Evolutionary conservation across 2,329 filamentous ascomycete genomes (phyloP), one percentile per base, ranked within the genome.

Genomic region (Diaporthe humulicola): DNA sequence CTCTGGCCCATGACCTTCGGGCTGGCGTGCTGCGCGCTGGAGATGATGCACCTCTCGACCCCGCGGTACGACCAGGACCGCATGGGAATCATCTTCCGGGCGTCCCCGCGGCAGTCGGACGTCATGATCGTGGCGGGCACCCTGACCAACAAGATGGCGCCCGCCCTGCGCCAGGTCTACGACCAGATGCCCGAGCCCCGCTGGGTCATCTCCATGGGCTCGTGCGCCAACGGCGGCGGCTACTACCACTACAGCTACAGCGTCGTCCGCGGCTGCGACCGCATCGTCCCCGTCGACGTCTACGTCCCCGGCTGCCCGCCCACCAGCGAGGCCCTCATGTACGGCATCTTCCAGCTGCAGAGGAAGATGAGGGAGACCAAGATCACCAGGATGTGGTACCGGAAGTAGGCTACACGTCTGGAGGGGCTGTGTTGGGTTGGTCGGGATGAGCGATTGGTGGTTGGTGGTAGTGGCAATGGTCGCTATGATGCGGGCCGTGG

Each of bases 101-200:
- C 91, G 28, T 92, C 90, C 0, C 91, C 91, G 0, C 87, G 91
- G 60, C 91, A 93, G 78, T 94, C 94, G 76, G 95, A 98, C 84
- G 93, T 97, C 78, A 97, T 98, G 95, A 97, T 98, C 80, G 95
- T 98, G 30, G 95, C 95, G 36, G 95, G 95, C 75, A 98, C 95
- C 40, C 90, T 98, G 76, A 97, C 95, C 79, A 98, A 98, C 89
- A 98, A 98, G 88, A 98, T 98, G 95, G 95, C 95, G 1, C 95
- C 95, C 2, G 95, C 95, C 45, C 87, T 98, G 81, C 90, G 95
- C 84, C 94, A 97, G 86, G 93, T 97, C 76, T 98, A 98, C 87
- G 95, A 98, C 84, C 95, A 98, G 88, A 98, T 98, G 95, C 95
- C 95, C 40, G 95, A 98, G 42, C 95, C 95, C 25, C 90, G 93